These are phyloP conservation scores for Chalaropsis ovoidea DNA, from an alignment of 2,329 filamentous ascomycete genomes.

Conservation along the genomic window DNA sequence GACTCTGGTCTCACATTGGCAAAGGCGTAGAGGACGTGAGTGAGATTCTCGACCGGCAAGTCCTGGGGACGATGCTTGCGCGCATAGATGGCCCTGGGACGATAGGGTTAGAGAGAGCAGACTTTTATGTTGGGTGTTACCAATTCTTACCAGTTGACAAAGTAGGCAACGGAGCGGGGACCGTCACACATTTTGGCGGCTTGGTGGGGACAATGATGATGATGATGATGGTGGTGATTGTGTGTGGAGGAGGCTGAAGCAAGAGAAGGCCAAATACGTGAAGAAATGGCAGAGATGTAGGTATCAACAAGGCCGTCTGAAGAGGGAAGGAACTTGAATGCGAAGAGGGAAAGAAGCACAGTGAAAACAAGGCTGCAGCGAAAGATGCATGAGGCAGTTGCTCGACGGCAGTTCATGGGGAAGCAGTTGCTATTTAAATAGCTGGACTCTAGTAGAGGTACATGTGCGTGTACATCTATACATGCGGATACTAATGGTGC, in stretches of 20 bases:
- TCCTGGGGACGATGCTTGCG: conserved; percentile 79
- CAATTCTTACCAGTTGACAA: conserved; percentile 51
- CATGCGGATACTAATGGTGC: neutral
- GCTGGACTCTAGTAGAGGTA: neutral
- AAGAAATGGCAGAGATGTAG: neutral
- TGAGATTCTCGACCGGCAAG: conserved; percentile 68
- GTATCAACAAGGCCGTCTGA: neutral
- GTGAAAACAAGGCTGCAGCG: neutral
- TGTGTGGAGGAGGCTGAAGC: neutral
- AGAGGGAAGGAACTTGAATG: neutral
- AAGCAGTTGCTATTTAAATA: conserved; percentile 5
- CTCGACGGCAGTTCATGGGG: neutral
- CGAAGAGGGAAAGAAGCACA: neutral
- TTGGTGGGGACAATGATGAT: neutral
- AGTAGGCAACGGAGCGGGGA: conserved; percentile 62
- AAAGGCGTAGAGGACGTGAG: conserved; percentile 83
- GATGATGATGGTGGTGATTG: neutral
- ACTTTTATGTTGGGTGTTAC: no score
- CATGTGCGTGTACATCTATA: neutral
- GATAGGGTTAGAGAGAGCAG: conserved; percentile 24
- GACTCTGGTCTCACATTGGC: conserved; percentile 70
- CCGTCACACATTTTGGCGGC: conserved; percentile 31
- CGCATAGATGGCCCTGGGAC: conserved; percentile 64
- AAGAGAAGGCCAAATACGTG: conserved; percentile 1
- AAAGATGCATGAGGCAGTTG: neutral